Conservation (phyloP, 1,139 yeast genomes). For the Candida albicans region DNA sequence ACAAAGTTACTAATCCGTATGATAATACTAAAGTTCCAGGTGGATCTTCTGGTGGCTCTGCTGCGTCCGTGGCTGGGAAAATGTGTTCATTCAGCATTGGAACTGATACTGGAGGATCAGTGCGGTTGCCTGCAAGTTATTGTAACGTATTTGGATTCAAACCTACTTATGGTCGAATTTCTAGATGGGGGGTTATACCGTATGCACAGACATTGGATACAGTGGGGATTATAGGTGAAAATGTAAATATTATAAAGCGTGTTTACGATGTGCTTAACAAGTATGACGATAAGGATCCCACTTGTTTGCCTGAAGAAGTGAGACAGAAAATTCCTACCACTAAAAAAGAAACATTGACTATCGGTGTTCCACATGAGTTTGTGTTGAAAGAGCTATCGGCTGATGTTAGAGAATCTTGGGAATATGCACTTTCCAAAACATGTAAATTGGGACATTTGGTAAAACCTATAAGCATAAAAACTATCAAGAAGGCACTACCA, state of each 20-base stretch:
- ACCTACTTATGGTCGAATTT: slow-evolving; percentile 88
- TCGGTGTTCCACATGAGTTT: slow-evolving; percentile 77
- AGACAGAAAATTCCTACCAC: slow-evolving; percentile 29
- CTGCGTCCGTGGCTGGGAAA: slow-evolving; percentile 77
- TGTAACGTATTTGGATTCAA: slow-evolving; percentile 85
- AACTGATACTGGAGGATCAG: slow-evolving; percentile 97
- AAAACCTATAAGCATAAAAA: slow-evolving; percentile 66
- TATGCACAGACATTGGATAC: slow-evolving; percentile 95
- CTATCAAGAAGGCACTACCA: slow-evolving; percentile 67
- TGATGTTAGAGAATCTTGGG: slow-evolving; percentile 50
- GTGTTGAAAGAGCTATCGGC: slow-evolving; percentile 54
- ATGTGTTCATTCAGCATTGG: slow-evolving; percentile 72
- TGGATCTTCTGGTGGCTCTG: slow-evolving; percentile 96
- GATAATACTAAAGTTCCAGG: slow-evolving; percentile 57
- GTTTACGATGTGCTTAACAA: slow-evolving; percentile 60
- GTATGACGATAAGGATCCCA: slow-evolving; percentile 77
- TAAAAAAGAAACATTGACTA: slow-evolving; percentile 24
- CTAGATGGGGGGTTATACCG: slow-evolving; percentile 89
- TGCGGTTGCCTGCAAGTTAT: slow-evolving; percentile 86
- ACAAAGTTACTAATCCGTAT: slow-evolving; percentile 69
- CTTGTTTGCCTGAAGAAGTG: slow-evolving; percentile 49
- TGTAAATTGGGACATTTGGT: slow-evolving; percentile 54
- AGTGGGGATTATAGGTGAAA: slow-evolving; percentile 73
- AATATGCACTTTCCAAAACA: slow-evolving; percentile 41
- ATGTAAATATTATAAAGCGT: slow-evolving; percentile 39